These are phyloP conservation scores for Astragalus membranaceus DNA, from an alignment of 306 rosid species.

Conservation along the genomic window DNA sequence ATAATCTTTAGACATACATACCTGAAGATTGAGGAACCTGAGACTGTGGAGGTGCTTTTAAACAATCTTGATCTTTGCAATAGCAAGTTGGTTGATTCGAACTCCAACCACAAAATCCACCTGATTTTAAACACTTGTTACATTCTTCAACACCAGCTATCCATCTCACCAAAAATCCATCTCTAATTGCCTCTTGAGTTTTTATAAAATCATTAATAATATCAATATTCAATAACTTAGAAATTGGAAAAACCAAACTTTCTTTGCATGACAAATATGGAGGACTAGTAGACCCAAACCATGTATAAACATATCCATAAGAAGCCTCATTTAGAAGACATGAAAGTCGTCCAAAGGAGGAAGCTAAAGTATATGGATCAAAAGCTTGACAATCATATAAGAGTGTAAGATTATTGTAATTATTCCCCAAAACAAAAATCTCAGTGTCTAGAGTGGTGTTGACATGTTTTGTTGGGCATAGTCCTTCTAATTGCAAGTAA, in stretches of 20 bases:
- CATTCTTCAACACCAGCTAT: slow-evolving; percentile 29
- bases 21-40: background rate
- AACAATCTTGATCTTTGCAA: too few relatives aligned
- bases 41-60: background rate
- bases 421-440: slow-evolving; percentile 5
- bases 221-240: accelerated
- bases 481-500: background rate
- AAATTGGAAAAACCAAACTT: slow-evolving; percentile 27
- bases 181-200: background rate
- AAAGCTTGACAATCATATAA: slow-evolving; percentile 30
- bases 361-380: background rate
- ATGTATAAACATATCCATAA: background rate
- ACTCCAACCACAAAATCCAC: slow-evolving; percentile 21
- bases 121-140: slow-evolving; percentile 3
- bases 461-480: slow-evolving; percentile 21
- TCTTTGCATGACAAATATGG: background rate
- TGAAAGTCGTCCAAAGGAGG: accelerated
- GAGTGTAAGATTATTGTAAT: slow-evolving; percentile 19
- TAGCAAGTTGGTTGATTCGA: slow-evolving; percentile 19
- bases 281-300: background rate
- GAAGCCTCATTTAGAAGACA: background rate
- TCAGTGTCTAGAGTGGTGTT: slow-evolving; percentile 28
- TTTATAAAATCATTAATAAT: background rate
- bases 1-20: slow-evolving; percentile 3
- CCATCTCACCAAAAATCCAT: slow-evolving; percentile 30